Base-by-base conservation (phyloP, 176 grass and related monocot genomes). In the Oryza rufipogon region DNA sequence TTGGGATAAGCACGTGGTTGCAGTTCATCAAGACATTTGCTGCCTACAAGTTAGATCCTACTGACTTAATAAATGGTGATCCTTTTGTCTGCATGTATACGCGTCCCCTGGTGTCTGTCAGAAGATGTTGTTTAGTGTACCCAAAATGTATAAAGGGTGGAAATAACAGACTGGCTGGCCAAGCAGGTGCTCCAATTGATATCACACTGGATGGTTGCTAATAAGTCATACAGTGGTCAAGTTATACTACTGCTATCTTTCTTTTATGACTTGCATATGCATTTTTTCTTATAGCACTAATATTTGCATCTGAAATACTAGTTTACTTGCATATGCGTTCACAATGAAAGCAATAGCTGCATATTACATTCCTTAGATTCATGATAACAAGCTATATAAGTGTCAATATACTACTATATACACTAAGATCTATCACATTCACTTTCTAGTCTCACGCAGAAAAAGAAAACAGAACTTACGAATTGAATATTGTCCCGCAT, bases 401-500 rank as follows among this genome's bases (percentile, higher is more conserved):
- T 22, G 45, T 9, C 19, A 2, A 41, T 60, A 71, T n/a, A 83
- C 70, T 74, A 73, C 56, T 58, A 34, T 61, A 65, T 9, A 60
- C 49, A 52, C 41, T 44, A 44, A 10, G 56, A 60, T 60, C 1
- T 22, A 9, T 47, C 74, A 70, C 15, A 64, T 44, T 44, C 45
- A 74, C 10, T 39, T 75, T 33, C 1, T 19, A 52, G 71, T 46
- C 45, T n/a, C 19, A 17, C 42, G 68, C 2, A 2, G 9, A 77
- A 75, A 88, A 52, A 75, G 88, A 52, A 80, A 60, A 46, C 15
- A 46, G 19, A 28, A 79, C 92, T 95, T 91, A 95, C 93, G 78
- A 98, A 91, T 75, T 99, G 96, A 66, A 99, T 33, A 5, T 99
- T 86, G 4, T 95, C 91, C 81, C 47, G 77, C 89, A 99, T 68